Percentiles rank a stretch among this genome's conserved stretches.
Evolutionary conservation across 306 rosid genomes (phyloP).

Genomic region (Ceratonia siliqua): DNA sequence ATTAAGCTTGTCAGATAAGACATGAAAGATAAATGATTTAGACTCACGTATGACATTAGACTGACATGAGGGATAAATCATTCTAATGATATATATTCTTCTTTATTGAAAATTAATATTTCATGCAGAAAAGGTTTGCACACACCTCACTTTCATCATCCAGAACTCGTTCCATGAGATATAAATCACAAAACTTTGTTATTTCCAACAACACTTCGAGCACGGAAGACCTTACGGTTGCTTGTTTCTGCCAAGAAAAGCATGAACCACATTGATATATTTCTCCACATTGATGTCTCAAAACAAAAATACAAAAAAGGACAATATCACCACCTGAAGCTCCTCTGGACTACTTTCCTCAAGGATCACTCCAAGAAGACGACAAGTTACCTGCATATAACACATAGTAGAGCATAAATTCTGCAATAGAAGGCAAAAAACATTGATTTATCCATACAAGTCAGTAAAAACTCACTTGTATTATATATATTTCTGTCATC

Average conservation of each 20-base stretch:
- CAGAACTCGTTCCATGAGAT: slow-evolving; percentile 80
- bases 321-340: slow-evolving; percentile 63
- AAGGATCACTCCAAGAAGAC: slow-evolving; percentile 71
- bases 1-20: not conserved
- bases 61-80: not conserved
- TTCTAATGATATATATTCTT: not conserved
- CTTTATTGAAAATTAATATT: not conserved
- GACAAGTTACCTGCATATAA: slow-evolving; percentile 69
- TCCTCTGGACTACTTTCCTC: slow-evolving; percentile 76
- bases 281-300: slow-evolving; percentile 13
- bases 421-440: not conserved
- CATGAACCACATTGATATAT: slow-evolving; percentile 22
- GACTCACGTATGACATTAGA: not conserved
- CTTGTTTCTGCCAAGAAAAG: slow-evolving; percentile 65
- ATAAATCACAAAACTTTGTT: slow-evolving; percentile 76
- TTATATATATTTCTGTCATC: not conserved
- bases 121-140: slow-evolving; percentile 1
- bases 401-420: not conserved
- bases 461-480: not conserved
- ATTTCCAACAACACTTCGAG: slow-evolving; percentile 74
- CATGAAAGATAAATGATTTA: not conserved
- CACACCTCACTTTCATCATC: slow-evolving; percentile 81
- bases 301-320: slow-evolving; percentile 10
- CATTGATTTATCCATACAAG: not conserved
- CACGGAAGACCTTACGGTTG: slow-evolving; percentile 71